Evolutionary conservation across 202 grass and related monocot genomes (phyloP).

Genomic region (Zizania palustris): DNA sequence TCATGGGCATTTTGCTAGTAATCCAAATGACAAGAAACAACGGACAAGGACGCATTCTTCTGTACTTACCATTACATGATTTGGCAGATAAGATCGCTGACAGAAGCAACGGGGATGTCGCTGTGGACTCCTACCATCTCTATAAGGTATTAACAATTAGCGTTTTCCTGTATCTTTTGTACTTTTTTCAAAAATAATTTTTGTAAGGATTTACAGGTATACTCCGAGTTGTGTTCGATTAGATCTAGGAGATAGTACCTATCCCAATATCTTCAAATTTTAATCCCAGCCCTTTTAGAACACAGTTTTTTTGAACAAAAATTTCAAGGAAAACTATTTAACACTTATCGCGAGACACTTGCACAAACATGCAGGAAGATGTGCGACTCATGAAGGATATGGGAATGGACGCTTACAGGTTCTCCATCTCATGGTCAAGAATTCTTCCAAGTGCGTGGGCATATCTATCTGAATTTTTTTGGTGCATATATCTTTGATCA

Average conservation of each 20-base stretch:
- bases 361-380: conserved; percentile 48
- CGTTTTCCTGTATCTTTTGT: neutral
- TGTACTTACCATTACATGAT: neutral
- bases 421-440: conserved; percentile 65
- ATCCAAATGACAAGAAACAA: neutral
- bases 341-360: neutral
- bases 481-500: neutral
- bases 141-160: conserved; percentile 51
- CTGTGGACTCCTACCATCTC: conserved; percentile 62
- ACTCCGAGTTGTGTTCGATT: neutral
- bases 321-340: neutral
- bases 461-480: neutral
- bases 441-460: conserved; percentile 52
- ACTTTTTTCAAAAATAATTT: neutral
- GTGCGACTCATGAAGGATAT: conserved; percentile 59
- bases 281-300: neutral
- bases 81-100: conserved; percentile 49
- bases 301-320: no score
- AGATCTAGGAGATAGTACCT: neutral
- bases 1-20: neutral
- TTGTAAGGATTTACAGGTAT: neutral
- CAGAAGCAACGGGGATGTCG: conserved; percentile 60
- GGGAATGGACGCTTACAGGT: conserved; percentile 63
- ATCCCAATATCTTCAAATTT: neutral
- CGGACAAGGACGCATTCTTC: neutral